Evolutionary conservation across 1,139 yeast genomes (phyloP).

Genomic region (Blastobotrys proliferans): DNA sequence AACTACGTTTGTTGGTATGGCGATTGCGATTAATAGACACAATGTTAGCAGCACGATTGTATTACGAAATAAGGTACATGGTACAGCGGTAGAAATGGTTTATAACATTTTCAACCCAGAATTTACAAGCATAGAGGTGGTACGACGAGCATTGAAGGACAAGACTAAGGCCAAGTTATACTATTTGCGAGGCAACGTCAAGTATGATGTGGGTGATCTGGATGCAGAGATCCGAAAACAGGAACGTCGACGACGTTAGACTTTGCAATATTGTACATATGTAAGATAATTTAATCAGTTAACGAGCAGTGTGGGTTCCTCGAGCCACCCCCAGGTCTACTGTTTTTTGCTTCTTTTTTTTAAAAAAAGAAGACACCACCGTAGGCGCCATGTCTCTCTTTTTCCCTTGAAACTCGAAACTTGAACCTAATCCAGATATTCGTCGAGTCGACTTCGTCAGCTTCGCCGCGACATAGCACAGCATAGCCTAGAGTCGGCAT

Average conservation of each 20-base stretch:
- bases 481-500: too few species aligned
- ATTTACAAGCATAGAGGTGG: constrained; percentile 65
- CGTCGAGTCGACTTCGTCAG: too few species aligned
- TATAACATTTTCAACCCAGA: constrained; percentile 77
- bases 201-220: constrained; percentile 77
- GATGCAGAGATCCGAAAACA: constrained; percentile 41
- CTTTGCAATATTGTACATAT: too few species aligned
- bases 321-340: too few species aligned
- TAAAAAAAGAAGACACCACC: too few species aligned
- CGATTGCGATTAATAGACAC: constrained; percentile 68
- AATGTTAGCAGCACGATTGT: constrained; percentile 68
- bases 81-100: constrained; percentile 76
- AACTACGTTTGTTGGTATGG: constrained; percentile 70
- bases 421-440: too few species aligned
- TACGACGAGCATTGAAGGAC: constrained; percentile 68
- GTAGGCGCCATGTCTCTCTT: too few species aligned
- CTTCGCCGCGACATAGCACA: too few species aligned
- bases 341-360: too few species aligned
- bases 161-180: constrained; percentile 76
- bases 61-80: constrained; percentile 72
- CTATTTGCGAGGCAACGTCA: constrained; percentile 72
- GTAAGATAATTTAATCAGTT: too few species aligned
- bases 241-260: constrained; percentile 25
- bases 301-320: too few species aligned
- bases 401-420: too few species aligned